Base-by-base conservation (phyloP, 805 yeast species). In the Zygotorulaspora chibaensis region DNA sequence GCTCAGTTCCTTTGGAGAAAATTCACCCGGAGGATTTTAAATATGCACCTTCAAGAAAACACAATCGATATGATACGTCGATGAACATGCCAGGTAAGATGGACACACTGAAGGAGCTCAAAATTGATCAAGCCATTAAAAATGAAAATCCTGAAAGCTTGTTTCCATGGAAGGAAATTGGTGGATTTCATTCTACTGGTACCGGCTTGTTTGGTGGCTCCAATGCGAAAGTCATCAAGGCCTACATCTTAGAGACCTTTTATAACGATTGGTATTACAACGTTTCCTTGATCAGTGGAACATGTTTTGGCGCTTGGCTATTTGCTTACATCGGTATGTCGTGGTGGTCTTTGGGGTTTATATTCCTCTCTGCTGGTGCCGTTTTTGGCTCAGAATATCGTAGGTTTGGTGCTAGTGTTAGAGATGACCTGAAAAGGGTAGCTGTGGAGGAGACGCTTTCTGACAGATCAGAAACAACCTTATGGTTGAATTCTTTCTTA, bases 401-500 rank as follows among this genome's bases (percentile, higher is more conserved):
- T 59, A 76, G 95, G 59, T 84, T 85, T 62, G 81, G 81, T 61
- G 72, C 87, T 53, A 79, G 85, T 56, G 70, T 84, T 29, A 73
- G 88, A 51, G 95, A 86, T 66, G 95, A 86, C 61, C 76, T 86
- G 77, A 70, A 75, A 42, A 76, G 95, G 68, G 65, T 76, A 38
- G 71, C 75, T 23, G 78, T 87, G n/a, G 69, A 73, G 40, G 85
- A 83, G 61, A 71, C 80, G 33, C 68, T 86, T 50, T 86, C 81
- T 47, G 73, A 76, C 39, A 76, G 74, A 55, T 61, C 74, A 44
- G 95, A 86, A 67, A 81, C 90, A 8, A 84, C 86, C 79, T 79
- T 82, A 48, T 86, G 95, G 95, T 63, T 86, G 57, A 86, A 86
- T 58, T 76, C 82, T 18, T 85, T 86, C 58, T 66, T 86, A 61